Base-by-base conservation (phyloP, 441 rosid species). In the Populus hybrid region DNA sequence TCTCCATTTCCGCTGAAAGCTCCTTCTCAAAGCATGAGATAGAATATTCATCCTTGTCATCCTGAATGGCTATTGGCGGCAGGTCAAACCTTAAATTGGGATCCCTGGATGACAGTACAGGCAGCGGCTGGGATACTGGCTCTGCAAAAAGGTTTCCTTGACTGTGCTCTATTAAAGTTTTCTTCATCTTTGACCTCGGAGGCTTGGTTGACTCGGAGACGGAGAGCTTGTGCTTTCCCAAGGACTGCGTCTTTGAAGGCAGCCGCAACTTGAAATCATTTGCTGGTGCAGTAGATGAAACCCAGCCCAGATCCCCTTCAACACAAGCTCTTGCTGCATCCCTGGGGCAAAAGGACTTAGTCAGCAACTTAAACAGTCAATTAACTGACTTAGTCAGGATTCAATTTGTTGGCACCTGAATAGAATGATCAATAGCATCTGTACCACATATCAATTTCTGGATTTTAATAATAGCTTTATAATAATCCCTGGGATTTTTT, bases 191-290 rank as follows among this genome's bases (percentile, higher is more conserved):
- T 46, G 87, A 85, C 79, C 91, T 90, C 32, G 90, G 69, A 24
- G 91, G 87, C 88, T 86, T 94, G 67, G 72, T 67, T n/a, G 91
- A 74, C 76, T 94, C 97, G 0, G 91, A 73, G 50, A 77, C 68
- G 0, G 87, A 40, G 32, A 88, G 93, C 81, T 89, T 96, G 86
- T 94, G 97, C 87, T 96, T 94, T 67, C 98, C 99, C 80, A 89
- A 82, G 70, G 87, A 75, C 79, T 80, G 91, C 40, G 80, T 75
- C 80, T 90, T 93, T 26, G 78, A 67, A 61, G 85, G 83, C 65
- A 90, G 66, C 61, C 93, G 90, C 8, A 85, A 79, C 81, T 85
- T 92, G 42, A 80, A 67, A 82, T 94, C 98, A 74, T 83, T 90
- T 73, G 88, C 85, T 3, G 89, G 86, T 78, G 89, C 88, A 46